A percentile compares a stretch with the other conserved stretches of the same genome.
Conservation (phyloP, 108 stramenopile genomes). For the Nannochloropsis oceanica region DNA sequence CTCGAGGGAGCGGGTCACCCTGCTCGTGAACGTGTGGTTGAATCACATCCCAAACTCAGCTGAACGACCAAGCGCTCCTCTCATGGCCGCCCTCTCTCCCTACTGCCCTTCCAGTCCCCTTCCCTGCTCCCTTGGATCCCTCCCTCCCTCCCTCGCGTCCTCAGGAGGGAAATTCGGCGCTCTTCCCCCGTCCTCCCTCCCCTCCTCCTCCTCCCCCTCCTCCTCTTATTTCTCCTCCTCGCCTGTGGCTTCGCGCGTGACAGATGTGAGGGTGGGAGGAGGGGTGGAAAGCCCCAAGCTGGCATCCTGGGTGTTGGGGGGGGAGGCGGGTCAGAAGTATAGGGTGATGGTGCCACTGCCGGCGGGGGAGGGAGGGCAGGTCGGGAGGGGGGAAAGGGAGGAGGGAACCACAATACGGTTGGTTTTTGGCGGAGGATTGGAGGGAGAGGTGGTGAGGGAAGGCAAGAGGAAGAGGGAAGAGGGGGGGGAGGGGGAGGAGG, state of each 20-base stretch:
- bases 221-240: neutral
- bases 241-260: neutral
- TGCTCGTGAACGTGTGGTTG: slow-evolving; percentile 41
- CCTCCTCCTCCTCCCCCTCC: neutral
- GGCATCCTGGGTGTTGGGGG: neutral
- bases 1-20: slow-evolving; percentile 19
- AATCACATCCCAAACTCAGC: slow-evolving; percentile 23
- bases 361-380: neutral
- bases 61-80: neutral
- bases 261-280: neutral
- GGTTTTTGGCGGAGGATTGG: neutral
- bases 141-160: neutral
- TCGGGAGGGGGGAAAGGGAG: neutral
- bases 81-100: neutral
- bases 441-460: neutral
- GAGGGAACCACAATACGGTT: neutral
- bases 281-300: neutral
- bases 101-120: neutral
- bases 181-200: neutral
- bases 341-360: neutral
- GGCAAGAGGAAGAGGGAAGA: neutral
- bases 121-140: neutral
- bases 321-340: neutral
- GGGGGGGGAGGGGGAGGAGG: neutral
- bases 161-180: neutral